phyloP scores from a whole-genome alignment of 2,329 filamentous ascomycete species.

The Atkinsonella texensis region DNA sequence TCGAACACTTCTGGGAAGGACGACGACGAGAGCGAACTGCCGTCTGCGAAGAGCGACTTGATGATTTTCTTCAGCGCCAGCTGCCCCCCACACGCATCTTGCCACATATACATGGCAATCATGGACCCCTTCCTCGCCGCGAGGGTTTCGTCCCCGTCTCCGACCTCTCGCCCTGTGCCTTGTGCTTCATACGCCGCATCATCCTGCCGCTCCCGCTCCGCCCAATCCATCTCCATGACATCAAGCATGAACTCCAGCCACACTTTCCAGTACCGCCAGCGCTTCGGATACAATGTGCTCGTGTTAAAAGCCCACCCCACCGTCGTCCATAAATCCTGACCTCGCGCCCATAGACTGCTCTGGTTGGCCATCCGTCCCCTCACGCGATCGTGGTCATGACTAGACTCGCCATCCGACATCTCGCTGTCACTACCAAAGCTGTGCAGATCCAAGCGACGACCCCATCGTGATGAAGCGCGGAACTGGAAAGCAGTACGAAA shows the following conservation, averaged over 20 bases:
- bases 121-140: slow-evolving; percentile 40
- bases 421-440: slow-evolving; percentile 30
- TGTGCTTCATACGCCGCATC: slow-evolving; percentile 16
- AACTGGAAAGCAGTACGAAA: slow-evolving; percentile 66
- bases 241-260: slow-evolving; percentile 76
- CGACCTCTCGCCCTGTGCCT: neutral
- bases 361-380: slow-evolving; percentile 48
- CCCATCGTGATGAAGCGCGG: slow-evolving; percentile 19
- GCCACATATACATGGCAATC: slow-evolving; percentile 45
- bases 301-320: slow-evolving; percentile 93
- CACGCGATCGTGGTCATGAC: slow-evolving; percentile 39
- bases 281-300: slow-evolving; percentile 54
- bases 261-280: slow-evolving; percentile 71
- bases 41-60: slow-evolving; percentile 57
- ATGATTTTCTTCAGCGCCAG: slow-evolving; percentile 42
- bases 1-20: slow-evolving; percentile 56
- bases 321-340: slow-evolving; percentile 78
- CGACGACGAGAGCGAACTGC: slow-evolving; percentile 35
- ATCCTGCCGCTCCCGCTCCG: slow-evolving; percentile 42
- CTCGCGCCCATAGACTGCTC: slow-evolving; percentile 60
- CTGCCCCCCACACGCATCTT: slow-evolving; percentile 33
- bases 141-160: slow-evolving; percentile 11
- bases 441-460: slow-evolving; percentile 22
- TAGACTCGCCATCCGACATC: slow-evolving; percentile 28
- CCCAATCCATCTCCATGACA: slow-evolving; percentile 60